Conservation (phyloP, 2,329 filamentous ascomycete genomes). For the Chalara sp. region DNA sequence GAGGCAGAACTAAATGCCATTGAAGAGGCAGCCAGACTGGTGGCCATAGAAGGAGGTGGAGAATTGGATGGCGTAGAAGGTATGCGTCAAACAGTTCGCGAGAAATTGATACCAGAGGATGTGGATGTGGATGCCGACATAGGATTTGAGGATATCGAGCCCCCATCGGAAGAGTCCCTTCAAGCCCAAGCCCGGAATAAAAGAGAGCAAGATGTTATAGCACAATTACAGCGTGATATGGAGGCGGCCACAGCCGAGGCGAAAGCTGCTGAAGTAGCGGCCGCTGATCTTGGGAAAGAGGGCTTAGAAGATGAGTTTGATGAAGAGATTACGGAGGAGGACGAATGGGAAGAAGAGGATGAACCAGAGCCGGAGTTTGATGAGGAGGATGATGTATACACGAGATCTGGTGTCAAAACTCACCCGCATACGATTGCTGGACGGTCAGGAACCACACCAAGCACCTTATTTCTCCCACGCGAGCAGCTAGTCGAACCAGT, state of each 20-base stretch:
- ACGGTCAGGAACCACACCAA: conserved; percentile 66
- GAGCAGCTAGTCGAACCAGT: conserved; percentile 65
- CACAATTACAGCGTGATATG: conserved; percentile 26
- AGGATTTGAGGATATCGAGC: conserved; percentile 25
- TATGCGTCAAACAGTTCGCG: conserved; percentile 25
- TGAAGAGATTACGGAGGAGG: conserved; percentile 21
- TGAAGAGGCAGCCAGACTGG: neutral
- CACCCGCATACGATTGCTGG: conserved; percentile 71
- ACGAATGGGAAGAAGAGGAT: conserved; percentile 17
- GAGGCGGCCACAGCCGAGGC: conserved; percentile 17
- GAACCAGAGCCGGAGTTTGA: conserved; percentile 20
- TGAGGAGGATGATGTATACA: conserved; percentile 17
- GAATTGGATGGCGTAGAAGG: neutral
- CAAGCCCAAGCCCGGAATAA: conserved; percentile 21
- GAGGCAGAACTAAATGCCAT: conserved; percentile 1
- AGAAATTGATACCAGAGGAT: conserved; percentile 4
- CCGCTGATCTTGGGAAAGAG: neutral
- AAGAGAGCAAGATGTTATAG: conserved; percentile 26
- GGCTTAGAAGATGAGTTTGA: conserved; percentile 16
- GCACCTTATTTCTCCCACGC: conserved; percentile 69
- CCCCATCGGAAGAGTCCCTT: conserved; percentile 6
- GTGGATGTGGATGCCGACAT: conserved; percentile 10
- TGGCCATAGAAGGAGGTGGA: neutral
- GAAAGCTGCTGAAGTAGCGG: conserved; percentile 9
- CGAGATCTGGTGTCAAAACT: conserved; percentile 36